Conservation (phyloP, 2,329 filamentous ascomycete species). For the Scedosporium boydii region DNA sequence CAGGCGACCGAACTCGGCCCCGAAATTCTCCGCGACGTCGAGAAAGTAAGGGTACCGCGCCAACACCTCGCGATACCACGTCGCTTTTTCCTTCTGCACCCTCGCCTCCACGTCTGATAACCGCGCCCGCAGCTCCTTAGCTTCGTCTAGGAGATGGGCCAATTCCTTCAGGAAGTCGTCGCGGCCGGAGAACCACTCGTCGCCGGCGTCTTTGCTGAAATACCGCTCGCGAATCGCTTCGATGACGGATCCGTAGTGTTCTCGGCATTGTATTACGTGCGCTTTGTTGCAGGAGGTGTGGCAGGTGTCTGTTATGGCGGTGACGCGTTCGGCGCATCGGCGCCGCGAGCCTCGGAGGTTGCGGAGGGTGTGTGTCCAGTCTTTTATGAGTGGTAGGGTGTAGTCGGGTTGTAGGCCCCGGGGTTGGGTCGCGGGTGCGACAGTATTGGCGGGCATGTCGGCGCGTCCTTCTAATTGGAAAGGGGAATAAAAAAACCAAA, state of each 20-base stretch:
- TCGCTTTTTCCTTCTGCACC: slow-evolving; percentile 40
- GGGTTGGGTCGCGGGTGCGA: background rate
- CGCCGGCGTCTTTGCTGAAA: background rate
- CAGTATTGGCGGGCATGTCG: background rate
- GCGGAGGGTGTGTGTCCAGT: slow-evolving; percentile 10
- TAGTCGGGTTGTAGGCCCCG: background rate
- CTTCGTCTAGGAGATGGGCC: slow-evolving; percentile 37
- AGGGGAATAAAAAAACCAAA: background rate
- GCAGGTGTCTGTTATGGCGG: slow-evolving; percentile 33
- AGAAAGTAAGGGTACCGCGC: slow-evolving; percentile 29
- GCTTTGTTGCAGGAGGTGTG: slow-evolving; percentile 29
- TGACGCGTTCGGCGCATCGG: slow-evolving; percentile 31
- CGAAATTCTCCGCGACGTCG: slow-evolving; percentile 17
- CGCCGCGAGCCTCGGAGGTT: slow-evolving; percentile 7
- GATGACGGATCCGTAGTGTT: slow-evolving; percentile 38
- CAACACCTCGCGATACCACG: slow-evolving; percentile 40
- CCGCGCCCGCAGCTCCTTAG: slow-evolving; percentile 30
- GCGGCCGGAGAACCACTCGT: slow-evolving; percentile 40
- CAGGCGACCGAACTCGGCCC: slow-evolving; percentile 21
- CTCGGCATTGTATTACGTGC: slow-evolving; percentile 33
- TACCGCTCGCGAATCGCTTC: slow-evolving; percentile 31
- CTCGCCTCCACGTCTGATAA: slow-evolving; percentile 37
- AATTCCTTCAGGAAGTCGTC: slow-evolving; percentile 39
- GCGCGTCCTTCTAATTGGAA: background rate
- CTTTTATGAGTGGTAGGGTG: slow-evolving; percentile 7